Evolutionary conservation across 768 basidiomycete species (phyloP).

Genomic region (Agrocybe praecox): DNA sequence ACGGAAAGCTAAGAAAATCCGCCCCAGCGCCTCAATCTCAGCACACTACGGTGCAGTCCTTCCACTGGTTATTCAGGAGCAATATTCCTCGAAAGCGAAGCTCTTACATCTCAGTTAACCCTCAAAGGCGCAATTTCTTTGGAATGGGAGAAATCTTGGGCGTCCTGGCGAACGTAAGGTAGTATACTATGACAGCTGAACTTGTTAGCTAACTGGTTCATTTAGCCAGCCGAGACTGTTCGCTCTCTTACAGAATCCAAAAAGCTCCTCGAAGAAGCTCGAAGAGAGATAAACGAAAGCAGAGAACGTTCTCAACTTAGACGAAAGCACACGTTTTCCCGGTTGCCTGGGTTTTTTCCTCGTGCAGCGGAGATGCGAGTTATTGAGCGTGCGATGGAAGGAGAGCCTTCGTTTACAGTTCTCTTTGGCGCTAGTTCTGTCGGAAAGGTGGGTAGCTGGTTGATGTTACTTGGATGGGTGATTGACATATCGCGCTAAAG

Average conservation of each 20-base stretch:
- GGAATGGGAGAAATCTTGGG: constrained; percentile 79
- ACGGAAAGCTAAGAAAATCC: constrained; percentile 24
- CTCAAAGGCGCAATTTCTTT: constrained; percentile 73
- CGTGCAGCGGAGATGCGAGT: constrained; percentile 67
- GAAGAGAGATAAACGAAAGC: constrained; percentile 71
- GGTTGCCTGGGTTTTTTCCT: constrained; percentile 73
- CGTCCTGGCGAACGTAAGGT: constrained; percentile 72
- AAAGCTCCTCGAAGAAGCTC: constrained; percentile 75
- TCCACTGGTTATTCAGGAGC: constrained; percentile 78
- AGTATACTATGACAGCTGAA: not conserved
- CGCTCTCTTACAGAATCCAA: constrained; percentile 80
- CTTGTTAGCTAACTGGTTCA: not conserved
- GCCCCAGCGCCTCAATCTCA: constrained; percentile 12
- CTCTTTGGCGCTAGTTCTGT: constrained; percentile 81
- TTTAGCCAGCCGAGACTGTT: constrained; percentile 75
- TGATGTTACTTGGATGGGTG: not conserved
- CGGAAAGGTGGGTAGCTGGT: constrained; percentile 59
- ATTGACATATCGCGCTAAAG: constrained; percentile 31
- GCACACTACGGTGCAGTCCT: constrained; percentile 32
- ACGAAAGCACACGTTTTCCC: constrained; percentile 77
- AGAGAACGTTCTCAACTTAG: constrained; percentile 67
- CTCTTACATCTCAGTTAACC: constrained; percentile 59
- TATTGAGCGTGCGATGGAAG: constrained; percentile 65
- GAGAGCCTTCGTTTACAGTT: constrained; percentile 78
- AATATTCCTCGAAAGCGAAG: constrained; percentile 70